Percentiles rank a stretch among this genome's conserved stretches.
Conservation (phyloP, 306 rosid species). For the Begonia fuchsioides region DNA sequence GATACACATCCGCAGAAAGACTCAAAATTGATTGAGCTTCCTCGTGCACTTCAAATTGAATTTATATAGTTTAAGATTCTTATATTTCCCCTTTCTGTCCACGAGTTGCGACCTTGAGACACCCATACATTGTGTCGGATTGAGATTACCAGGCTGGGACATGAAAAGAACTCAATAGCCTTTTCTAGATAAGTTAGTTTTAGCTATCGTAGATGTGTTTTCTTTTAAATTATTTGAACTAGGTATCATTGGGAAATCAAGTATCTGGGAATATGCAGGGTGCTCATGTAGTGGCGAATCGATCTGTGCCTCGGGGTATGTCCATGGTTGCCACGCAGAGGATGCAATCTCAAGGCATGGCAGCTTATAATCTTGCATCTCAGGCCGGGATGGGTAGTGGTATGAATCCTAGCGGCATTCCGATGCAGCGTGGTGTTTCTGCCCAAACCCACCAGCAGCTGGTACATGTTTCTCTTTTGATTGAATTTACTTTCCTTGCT, state of each 20-base stretch:
- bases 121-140: too few species aligned
- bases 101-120: too few species aligned
- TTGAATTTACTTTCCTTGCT: too few species aligned
- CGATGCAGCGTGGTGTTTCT: slow-evolving; percentile 76
- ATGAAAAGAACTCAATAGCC: too few species aligned
- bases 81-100: too few species aligned
- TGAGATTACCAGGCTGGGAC: too few species aligned
- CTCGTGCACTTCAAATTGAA: too few species aligned
- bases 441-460: slow-evolving; percentile 78
- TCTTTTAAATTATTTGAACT: slow-evolving; percentile 11
- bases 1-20: too few species aligned
- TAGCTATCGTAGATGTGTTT: not conserved
- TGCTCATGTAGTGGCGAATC: slow-evolving; percentile 41
- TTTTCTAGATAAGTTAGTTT: not conserved
- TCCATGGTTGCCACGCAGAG: slow-evolving; percentile 56
- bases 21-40: too few species aligned
- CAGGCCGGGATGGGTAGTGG: slow-evolving; percentile 72
- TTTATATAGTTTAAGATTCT: too few species aligned
- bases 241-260: slow-evolving; percentile 70
- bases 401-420: slow-evolving; percentile 80
- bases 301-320: slow-evolving; percentile 61
- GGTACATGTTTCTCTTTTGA: slow-evolving; percentile 17
- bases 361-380: slow-evolving; percentile 63
- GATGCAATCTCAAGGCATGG: slow-evolving; percentile 62
- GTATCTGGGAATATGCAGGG: slow-evolving; percentile 50